Evolutionary conservation across 441 rosid species (phyloP).

Genomic region (Mallotus japonicus): DNA sequence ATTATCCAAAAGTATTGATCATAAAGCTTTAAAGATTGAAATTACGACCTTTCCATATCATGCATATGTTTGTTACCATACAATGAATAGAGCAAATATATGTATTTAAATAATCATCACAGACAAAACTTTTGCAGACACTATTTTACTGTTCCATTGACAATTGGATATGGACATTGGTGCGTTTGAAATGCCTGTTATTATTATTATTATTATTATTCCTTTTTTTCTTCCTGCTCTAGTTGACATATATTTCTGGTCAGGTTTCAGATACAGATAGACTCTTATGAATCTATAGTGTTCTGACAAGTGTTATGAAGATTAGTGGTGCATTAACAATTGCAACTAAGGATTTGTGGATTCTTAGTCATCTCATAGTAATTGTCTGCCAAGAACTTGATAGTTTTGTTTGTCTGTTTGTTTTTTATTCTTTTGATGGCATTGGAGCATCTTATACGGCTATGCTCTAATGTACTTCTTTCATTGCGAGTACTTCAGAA

Average conservation of each 20-base stretch:
- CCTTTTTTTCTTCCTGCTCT: too few relatives aligned
- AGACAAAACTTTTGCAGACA: neutral
- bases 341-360: neutral
- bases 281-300: too few relatives aligned
- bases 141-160: neutral
- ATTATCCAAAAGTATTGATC: too few relatives aligned
- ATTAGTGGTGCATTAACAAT: neutral
- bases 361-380: neutral
- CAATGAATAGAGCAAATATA: neutral
- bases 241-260: neutral
- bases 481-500: too few relatives aligned
- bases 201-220: too few relatives aligned
- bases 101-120: neutral
- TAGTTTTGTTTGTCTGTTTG: too few relatives aligned
- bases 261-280: neutral
- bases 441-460: neutral
- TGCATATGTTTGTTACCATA: neutral
- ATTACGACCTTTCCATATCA: neutral
- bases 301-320: neutral
- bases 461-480: neutral
- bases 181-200: too few relatives aligned
- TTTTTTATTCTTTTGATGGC: neutral
- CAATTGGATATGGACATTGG: neutral
- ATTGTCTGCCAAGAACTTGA: conserved; percentile 2
- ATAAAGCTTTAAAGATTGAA: too few relatives aligned